Evolutionary conservation across 2,329 filamentous ascomycete genomes (phyloP).

Genomic region (Fusarium stilboides): DNA sequence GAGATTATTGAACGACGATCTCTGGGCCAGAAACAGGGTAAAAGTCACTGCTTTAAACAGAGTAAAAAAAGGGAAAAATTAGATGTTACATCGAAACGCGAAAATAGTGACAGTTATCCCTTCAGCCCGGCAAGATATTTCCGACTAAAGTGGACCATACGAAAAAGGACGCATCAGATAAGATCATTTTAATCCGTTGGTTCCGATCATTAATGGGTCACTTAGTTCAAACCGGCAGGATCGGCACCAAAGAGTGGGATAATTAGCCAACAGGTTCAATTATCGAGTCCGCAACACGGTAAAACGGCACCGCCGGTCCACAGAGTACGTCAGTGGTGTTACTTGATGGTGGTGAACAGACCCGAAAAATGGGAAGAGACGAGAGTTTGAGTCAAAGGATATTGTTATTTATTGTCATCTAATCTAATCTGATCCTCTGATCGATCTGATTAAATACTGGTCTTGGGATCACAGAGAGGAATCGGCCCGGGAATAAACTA

Average conservation of each 20-base stretch:
- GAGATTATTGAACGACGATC: no score
- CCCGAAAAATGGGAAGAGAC: no score
- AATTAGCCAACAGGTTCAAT: constrained; percentile 6
- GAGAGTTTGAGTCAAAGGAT: no score
- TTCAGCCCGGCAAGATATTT: constrained; percentile 5
- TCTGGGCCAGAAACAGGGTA: no score
- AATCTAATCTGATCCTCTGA: constrained; percentile 42
- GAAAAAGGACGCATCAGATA: constrained; percentile 45
- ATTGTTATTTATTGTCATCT: constrained; percentile 23
- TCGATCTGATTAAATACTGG: not conserved
- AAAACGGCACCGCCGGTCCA: constrained; percentile 29
- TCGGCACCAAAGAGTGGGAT: constrained; percentile 36
- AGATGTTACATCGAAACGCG: constrained; percentile 5
- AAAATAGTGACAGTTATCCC: not conserved
- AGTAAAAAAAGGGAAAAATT: no score
- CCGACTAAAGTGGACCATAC: constrained; percentile 9
- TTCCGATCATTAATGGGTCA: constrained; percentile 19
- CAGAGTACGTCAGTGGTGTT: constrained; percentile 19
- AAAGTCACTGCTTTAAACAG: no score
- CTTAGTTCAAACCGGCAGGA: constrained; percentile 24
- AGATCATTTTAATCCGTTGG: constrained; percentile 35
- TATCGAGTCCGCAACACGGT: constrained; percentile 17
- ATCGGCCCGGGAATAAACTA: no score
- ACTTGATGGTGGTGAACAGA: not conserved
- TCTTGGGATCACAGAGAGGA: no score